Base-by-base conservation (phyloP, 2,329 filamentous ascomycete genomes). In the Penicillium aurantiogriseum region DNA sequence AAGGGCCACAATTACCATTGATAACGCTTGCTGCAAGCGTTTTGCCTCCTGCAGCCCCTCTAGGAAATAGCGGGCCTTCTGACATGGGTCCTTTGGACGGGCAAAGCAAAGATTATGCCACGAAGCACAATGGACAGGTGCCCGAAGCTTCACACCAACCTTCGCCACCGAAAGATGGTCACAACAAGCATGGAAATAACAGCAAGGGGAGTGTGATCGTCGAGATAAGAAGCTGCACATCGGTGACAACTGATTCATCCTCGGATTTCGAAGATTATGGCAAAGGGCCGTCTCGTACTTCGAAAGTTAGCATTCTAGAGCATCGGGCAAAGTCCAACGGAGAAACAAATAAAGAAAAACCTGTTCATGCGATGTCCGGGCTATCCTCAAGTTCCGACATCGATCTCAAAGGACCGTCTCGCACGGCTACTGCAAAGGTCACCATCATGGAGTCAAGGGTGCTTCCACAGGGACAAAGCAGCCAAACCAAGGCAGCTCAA, bases 151-250 rank as follows among this genome's bases (percentile, higher is more conserved):
- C 52, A 13, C 42, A 54, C 11, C 49, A 49, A 31, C 13, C 31
- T 19, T 25, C 39, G 3, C 11, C 27, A 8, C 15, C 29, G 13
- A 50, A 19, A 23, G 10, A 39, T 23, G 9, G 11, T 2, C 19
- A 56, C 8, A 25, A 23, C 8, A 23, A 40, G 11, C 8, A 21
- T 29, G 27, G 11, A 33, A 23, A 36, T 8, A 29, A n/a, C 4
- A 13, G 29, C 5, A 7, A 29, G 19, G 17, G 23, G 4, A 13
- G 21, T 23, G 51, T 47, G 10, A 25, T 51, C 17, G 54, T 64
- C 9, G 54, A 58, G 31, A 63, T 54, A 53, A 58, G 54, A 21
- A 63, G 64, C 48, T 31, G 40, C 36, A 49, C 47, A 42, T 50
- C 57, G n/a, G 13, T 33, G 11, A 33, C 39, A 17, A 42, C 49